A percentile compares a stretch with the other conserved stretches of the same genome.
These are phyloP conservation scores for Fistulifera pelliculosa DNA, from an alignment of 108 stramenopile genomes.

Conservation along the genomic window DNA sequence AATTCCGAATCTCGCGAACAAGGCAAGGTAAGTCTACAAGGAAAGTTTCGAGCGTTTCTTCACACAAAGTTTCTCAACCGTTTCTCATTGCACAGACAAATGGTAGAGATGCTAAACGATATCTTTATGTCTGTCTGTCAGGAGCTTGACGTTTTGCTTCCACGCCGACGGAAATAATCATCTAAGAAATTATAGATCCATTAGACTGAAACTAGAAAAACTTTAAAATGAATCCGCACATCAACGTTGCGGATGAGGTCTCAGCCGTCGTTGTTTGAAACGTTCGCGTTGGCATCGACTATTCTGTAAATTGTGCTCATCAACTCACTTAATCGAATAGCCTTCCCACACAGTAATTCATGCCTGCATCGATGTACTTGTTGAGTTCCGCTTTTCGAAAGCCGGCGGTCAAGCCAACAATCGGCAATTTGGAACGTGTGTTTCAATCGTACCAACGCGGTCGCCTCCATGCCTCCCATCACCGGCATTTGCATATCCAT, in stretches of 20 bases:
- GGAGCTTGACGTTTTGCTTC: constrained; percentile 7
- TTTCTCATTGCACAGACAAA: background rate
- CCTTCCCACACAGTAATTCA: constrained; percentile 29
- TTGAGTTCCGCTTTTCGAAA: constrained; percentile 13
- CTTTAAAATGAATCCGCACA: background rate
- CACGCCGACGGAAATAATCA: constrained; percentile 20
- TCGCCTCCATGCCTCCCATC: constrained; percentile 53
- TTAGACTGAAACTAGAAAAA: background rate
- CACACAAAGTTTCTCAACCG: background rate
- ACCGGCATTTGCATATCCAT: constrained; percentile 64
- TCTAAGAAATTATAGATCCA: background rate
- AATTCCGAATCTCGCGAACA: constrained; percentile 12
- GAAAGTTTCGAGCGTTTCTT: no score
- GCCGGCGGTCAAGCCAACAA: constrained; percentile 38
- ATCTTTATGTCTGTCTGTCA: constrained; percentile 25
- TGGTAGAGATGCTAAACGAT: constrained; percentile 9
- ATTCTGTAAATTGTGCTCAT: no score
- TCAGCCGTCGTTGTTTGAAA: background rate
- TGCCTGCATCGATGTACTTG: constrained; percentile 16
- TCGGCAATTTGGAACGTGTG: constrained; percentile 9
- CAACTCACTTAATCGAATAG: constrained; percentile 9
- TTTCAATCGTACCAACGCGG: constrained; percentile 8
- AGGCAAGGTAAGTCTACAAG: constrained; percentile 28
- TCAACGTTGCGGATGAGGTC: background rate
- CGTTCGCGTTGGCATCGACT: background rate